A percentile compares a stretch with the other conserved stretches of the same genome.
phyloP scores from a whole-genome alignment of 331 rosid species.

The Rosa hybrid region DNA sequence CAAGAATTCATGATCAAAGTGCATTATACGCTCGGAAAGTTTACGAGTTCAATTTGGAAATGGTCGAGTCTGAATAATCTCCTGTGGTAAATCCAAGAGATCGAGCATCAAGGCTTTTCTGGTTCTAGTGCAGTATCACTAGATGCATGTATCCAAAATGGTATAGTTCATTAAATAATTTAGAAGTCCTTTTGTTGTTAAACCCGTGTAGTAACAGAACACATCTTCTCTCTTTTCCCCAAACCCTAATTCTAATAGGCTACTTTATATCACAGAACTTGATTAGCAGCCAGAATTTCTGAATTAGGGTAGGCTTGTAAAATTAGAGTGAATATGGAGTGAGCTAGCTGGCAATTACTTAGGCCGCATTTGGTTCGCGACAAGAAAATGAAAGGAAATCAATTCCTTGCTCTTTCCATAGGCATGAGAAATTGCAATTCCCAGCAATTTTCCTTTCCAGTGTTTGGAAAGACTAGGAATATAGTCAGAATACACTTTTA shows the following conservation, averaged over 20 bases:
- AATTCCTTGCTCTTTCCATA: no score
- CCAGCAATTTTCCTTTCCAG: no score
- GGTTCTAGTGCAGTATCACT: not conserved
- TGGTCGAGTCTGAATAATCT: not conserved
- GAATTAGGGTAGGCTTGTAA: not conserved
- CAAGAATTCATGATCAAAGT: conserved; percentile 9
- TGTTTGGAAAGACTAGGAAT: no score
- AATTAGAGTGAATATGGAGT: not conserved
- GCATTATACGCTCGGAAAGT: conserved; percentile 4
- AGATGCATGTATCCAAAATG: conserved; percentile 5
- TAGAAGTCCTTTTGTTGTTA: not conserved
- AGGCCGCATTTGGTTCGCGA: no score
- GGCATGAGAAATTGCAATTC: no score
- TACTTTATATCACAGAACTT: not conserved
- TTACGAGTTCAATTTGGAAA: conserved; percentile 7
- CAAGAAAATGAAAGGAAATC: no score
- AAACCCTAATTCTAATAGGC: conserved; percentile 7
- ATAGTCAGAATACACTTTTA: no score
- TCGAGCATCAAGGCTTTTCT: not conserved
- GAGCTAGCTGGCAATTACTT: not conserved
- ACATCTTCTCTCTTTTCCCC: not conserved
- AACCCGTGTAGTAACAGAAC: conserved; percentile 16
- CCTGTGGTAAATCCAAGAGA: not conserved
- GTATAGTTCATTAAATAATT: no score
- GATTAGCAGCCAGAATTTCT: not conserved